Percentiles rank a stretch among this genome's conserved stretches.
Conservation (phyloP, 495 filamentous ascomycete genomes). For the Thermochaetoides thermophila region DNA sequence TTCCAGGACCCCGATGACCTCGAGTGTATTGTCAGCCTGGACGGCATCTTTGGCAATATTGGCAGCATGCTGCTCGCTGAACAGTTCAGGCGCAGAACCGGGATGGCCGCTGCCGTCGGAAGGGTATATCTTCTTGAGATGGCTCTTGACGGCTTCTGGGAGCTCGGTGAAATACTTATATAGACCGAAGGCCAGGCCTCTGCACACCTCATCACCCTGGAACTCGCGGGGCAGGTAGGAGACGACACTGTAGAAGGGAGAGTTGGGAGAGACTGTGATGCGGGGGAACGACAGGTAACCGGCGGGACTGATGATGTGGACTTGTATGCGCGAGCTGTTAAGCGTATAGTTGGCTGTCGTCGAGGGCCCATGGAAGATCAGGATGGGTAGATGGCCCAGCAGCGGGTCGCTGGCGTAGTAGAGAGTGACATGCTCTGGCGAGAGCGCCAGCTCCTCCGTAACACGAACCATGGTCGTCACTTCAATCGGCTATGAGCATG, state of each 20-base stretch:
- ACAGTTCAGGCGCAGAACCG: constrained; percentile 49
- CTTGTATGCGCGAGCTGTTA: constrained; percentile 81
- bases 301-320: constrained; percentile 77
- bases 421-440: constrained; percentile 60
- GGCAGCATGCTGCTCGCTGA: constrained; percentile 85
- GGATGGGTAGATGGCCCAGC: constrained; percentile 54
- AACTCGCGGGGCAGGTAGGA: constrained; percentile 82
- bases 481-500: constrained; percentile 27
- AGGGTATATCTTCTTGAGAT: constrained; percentile 34
- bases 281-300: constrained; percentile 79
- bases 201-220: constrained; percentile 81
- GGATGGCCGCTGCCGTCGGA: constrained; percentile 34
- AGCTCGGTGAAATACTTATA: constrained; percentile 87
- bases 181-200: constrained; percentile 79
- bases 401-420: constrained; percentile 69
- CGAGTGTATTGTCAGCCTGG: constrained; percentile 55
- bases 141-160: constrained; percentile 56
- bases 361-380: constrained; percentile 77
- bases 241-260: constrained; percentile 88
- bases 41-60: constrained; percentile 73
- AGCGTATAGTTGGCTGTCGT: constrained; percentile 70
- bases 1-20: constrained; percentile 56
- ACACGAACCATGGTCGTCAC: constrained; percentile 50
- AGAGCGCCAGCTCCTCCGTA: constrained; percentile 48
- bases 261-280: constrained; percentile 80